Percentiles rank a stretch among this genome's conserved stretches.
phyloP scores from a whole-genome alignment of 305 asterid genomes.

The Fraxinus paxiana region DNA sequence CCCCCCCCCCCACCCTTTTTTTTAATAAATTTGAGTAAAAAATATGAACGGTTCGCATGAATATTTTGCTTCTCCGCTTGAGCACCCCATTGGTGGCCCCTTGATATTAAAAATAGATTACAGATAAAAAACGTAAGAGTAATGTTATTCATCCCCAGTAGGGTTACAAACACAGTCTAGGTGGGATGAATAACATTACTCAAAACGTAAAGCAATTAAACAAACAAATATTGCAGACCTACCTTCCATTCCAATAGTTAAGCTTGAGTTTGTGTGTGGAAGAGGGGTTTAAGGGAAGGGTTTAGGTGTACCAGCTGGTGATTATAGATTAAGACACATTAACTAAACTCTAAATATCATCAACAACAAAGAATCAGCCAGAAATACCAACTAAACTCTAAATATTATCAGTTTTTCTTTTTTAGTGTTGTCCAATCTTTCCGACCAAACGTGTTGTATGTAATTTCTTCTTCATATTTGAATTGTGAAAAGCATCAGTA shows the following conservation, averaged over 20 bases:
- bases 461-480: slow-evolving; percentile 54
- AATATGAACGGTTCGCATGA: too few relatives aligned
- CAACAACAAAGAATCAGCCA: slow-evolving; percentile 38
- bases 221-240: slow-evolving; percentile 33
- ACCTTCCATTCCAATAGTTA: slow-evolving; percentile 26
- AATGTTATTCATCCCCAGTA: too few relatives aligned
- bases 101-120: slow-evolving; percentile 23
- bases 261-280: slow-evolving; percentile 34
- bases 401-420: too few relatives aligned
- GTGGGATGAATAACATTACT: too few relatives aligned
- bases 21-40: too few relatives aligned
- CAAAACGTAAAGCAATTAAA: not conserved
- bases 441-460: too few relatives aligned
- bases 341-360: slow-evolving; percentile 67
- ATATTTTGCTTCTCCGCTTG: too few relatives aligned
- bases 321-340: slow-evolving; percentile 85
- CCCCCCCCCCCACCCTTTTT: too few relatives aligned
- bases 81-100: not conserved
- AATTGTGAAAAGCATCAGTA: not conserved
- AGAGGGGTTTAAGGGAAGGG: slow-evolving; percentile 60
- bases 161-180: too few relatives aligned
- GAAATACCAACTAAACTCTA: slow-evolving; percentile 31
- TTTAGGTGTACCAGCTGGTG: slow-evolving; percentile 95
- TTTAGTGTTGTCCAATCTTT: too few relatives aligned
- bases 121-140: not conserved